Percentiles rank a stretch among this genome's conserved stretches.
Conservation (phyloP, 805 yeast species). For the Scheffersomyces spartinae region DNA sequence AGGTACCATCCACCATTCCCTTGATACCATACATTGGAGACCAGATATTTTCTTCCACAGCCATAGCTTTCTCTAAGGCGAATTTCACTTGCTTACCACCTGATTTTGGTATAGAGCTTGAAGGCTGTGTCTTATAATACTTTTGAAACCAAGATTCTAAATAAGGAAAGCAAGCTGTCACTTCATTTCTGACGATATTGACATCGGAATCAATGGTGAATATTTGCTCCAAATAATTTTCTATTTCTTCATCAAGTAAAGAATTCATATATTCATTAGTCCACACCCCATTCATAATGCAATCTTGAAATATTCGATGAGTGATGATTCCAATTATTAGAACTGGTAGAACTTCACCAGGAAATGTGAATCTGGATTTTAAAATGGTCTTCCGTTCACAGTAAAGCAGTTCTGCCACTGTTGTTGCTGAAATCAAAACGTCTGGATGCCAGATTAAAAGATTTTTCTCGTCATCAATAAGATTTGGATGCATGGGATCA, state of each 20-base stretch:
- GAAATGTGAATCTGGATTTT: conserved; percentile 40
- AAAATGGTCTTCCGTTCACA: conserved; percentile 69
- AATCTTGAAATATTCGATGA: conserved; percentile 62
- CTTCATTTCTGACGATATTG: conserved; percentile 30
- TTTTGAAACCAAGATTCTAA: conserved; percentile 41
- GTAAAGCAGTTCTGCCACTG: conserved; percentile 60
- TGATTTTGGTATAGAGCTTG: no score
- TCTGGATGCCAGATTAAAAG: conserved; percentile 82
- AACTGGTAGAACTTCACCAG: conserved; percentile 54
- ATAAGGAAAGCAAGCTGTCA: conserved; percentile 38
- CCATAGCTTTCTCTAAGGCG: conserved; percentile 55
- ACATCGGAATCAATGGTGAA: conserved; percentile 42
- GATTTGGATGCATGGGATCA: conserved; percentile 18
- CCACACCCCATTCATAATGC: conserved; percentile 30
- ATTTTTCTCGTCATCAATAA: conserved; percentile 47
- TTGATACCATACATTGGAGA: conserved; percentile 83
- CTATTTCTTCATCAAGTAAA: conserved; percentile 27
- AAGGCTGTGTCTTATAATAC: conserved; percentile 20
- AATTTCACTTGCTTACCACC: no score
- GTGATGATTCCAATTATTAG: conserved; percentile 73
- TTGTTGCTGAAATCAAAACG: conserved; percentile 66
- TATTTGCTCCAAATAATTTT: conserved; percentile 36
- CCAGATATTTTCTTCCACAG: conserved; percentile 86
- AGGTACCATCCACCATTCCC: conserved; percentile 84
- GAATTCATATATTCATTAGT: conserved; percentile 24